These are phyloP conservation scores for Aspergillus sp. DNA, from an alignment of 2,329 filamentous ascomycete genomes.

Conservation along the genomic window DNA sequence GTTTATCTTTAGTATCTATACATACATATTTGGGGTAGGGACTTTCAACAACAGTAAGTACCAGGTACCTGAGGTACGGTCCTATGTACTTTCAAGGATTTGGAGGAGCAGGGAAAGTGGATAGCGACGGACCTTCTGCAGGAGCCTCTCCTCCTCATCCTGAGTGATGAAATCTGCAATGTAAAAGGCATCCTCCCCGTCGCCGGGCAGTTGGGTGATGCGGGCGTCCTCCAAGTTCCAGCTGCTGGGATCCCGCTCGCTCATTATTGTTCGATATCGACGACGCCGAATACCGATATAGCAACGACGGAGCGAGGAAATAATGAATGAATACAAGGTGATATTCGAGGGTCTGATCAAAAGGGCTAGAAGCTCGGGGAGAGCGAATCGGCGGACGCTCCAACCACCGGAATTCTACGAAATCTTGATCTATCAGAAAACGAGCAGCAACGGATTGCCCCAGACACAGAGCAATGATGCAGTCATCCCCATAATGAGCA, in stretches of 20 bases:
- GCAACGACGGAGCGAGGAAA: background rate
- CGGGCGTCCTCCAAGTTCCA: constrained; percentile 34
- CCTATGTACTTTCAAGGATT: background rate
- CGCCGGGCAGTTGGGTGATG: constrained; percentile 36
- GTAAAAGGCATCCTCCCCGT: constrained; percentile 68
- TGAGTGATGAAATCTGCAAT: constrained; percentile 80
- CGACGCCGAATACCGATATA: background rate
- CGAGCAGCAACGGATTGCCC: background rate
- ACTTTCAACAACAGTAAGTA: background rate
- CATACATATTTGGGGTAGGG: too few relatives aligned
- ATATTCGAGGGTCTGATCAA: constrained; percentile 1
- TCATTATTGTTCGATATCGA: background rate
- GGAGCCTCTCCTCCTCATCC: constrained; percentile 72
- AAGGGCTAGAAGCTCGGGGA: background rate
- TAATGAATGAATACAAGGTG: background rate
- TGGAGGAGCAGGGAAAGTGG: background rate
- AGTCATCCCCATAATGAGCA: constrained; percentile 13
- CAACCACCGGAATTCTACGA: background rate
- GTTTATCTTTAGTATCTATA: background rate
- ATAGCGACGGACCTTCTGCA: constrained; percentile 65
- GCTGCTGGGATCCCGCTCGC: constrained; percentile 16
- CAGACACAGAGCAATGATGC: background rate
- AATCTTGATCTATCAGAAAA: constrained; percentile 14
- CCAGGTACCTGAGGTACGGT: background rate
- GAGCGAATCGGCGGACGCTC: background rate